These are phyloP conservation scores for Carex littledalei DNA, from an alignment of 176 grass and related monocot genomes.

Conservation along the genomic window DNA sequence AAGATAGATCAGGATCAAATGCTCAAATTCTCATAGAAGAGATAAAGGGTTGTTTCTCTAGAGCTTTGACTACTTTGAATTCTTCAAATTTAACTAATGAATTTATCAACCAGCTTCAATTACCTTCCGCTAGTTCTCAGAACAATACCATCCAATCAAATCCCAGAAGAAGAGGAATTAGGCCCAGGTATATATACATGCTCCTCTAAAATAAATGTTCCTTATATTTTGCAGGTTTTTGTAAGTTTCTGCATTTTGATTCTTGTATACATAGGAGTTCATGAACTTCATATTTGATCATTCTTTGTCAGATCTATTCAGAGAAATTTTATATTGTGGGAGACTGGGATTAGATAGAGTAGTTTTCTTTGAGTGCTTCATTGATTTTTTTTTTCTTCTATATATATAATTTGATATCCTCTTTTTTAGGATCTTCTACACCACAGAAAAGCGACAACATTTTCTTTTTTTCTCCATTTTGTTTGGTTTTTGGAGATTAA, in stretches of 20 bases:
- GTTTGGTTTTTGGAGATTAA: neutral
- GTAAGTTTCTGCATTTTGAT: neutral
- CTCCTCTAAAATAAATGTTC: neutral
- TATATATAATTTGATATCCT: neutral
- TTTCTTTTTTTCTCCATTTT: neutral
- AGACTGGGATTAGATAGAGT: neutral
- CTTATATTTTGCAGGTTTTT: neutral
- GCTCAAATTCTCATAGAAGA: conserved; percentile 12
- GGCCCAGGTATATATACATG: conserved; percentile 3
- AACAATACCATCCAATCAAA: neutral
- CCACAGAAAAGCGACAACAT: neutral
- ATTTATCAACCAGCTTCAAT: conserved; percentile 2
- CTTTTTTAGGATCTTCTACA: neutral
- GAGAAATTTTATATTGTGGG: neutral
- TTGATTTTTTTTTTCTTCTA: neutral
- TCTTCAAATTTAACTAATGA: conserved; percentile 2
- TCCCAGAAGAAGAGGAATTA: neutral
- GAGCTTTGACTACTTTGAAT: conserved; percentile 2
- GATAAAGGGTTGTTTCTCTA: conserved; percentile 18
- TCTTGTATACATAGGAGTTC: neutral
- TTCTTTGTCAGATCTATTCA: neutral
- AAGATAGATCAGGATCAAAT: conserved; percentile 2
- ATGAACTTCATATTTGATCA: neutral
- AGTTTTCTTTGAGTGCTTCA: neutral
- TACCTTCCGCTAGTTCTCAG: neutral